A percentile compares a stretch with the other conserved stretches of the same genome.
These are phyloP conservation scores for Cordyceps cateniannulata DNA, from an alignment of 2,329 filamentous ascomycete species.

Conservation along the genomic window DNA sequence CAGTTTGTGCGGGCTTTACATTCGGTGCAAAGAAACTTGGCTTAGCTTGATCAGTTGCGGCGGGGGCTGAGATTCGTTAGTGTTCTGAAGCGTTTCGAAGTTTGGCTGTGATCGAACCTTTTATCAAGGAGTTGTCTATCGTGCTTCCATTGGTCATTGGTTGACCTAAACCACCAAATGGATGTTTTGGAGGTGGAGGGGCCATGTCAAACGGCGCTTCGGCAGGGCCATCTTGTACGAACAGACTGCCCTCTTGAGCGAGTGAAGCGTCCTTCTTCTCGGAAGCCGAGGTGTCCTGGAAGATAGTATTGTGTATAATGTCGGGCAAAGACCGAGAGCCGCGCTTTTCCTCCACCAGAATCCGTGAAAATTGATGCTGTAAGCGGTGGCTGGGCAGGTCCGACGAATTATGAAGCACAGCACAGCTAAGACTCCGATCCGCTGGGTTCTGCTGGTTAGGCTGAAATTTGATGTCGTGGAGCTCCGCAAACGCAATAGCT, in stretches of 20 bases:
- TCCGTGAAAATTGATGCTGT: constrained; percentile 48
- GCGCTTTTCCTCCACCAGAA: constrained; percentile 55
- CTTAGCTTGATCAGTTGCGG: neutral
- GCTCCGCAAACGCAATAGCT: constrained; percentile 56
- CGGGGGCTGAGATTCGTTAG: constrained; percentile 1
- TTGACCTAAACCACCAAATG: neutral
- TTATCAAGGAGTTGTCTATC: neutral
- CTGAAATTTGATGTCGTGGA: constrained; percentile 49
- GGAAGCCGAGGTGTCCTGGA: constrained; percentile 20
- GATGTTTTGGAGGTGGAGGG: neutral
- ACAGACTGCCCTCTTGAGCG: constrained; percentile 23
- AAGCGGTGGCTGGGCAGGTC: constrained; percentile 43
- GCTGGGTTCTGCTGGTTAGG: constrained; percentile 27
- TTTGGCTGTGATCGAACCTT: neutral
- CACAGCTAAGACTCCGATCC: constrained; percentile 31
- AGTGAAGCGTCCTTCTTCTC: constrained; percentile 8
- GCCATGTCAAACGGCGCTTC: neutral
- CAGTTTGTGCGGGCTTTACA: neutral
- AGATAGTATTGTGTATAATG: constrained; percentile 51
- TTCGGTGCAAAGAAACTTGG: neutral
- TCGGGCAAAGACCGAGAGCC: constrained; percentile 43
- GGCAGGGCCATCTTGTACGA: constrained; percentile 16
- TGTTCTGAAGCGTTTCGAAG: neutral
- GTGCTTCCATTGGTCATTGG: neutral
- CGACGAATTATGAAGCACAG: constrained; percentile 39